Conservation (phyloP, 805 yeast genomes). For the Cyberlindnera lachancei region DNA sequence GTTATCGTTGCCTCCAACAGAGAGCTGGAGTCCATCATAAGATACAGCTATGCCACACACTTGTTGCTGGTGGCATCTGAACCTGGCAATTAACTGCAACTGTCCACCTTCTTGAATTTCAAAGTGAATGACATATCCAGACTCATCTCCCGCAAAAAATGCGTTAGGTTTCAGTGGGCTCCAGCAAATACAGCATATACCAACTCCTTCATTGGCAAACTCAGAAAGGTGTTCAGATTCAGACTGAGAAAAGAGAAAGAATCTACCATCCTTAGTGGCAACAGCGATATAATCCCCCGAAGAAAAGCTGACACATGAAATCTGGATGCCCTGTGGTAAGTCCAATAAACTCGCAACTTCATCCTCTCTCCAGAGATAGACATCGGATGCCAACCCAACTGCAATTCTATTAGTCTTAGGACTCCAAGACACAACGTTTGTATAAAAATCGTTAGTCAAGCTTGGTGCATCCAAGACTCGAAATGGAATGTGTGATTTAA, state of each 20-base stretch:
- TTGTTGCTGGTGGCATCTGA: conserved; percentile 48
- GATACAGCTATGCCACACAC: conserved; percentile 62
- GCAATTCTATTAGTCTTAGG: conserved; percentile 39
- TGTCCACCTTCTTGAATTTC: conserved; percentile 13
- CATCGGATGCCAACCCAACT: conserved; percentile 56
- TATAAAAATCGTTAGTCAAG: conserved; percentile 68
- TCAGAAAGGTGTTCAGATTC: conserved; percentile 8
- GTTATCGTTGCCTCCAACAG: conserved; percentile 84
- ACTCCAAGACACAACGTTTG: conserved; percentile 73
- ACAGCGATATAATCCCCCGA: conserved; percentile 38
- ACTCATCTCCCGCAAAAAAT: conserved; percentile 60
- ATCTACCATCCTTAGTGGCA: conserved; percentile 51
- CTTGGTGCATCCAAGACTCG: conserved; percentile 63
- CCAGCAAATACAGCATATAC: conserved; percentile 60
- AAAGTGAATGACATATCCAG: conserved; percentile 47
- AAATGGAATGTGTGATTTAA: conserved; percentile 35
- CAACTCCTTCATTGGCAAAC: conserved; percentile 26
- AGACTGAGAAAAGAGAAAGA: conserved; percentile 38
- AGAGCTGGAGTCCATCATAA: conserved; percentile 45
- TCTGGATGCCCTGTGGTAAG: conserved; percentile 30
- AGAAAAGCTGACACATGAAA: conserved; percentile 56
- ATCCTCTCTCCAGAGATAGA: conserved; percentile 55
- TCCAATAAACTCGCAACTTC: conserved; percentile 39
- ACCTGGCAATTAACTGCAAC: conserved; percentile 20
- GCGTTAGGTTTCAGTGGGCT: conserved; percentile 27